These are phyloP conservation scores for Poa annua DNA, from an alignment of 176 grass and related monocot species.

Conservation along the genomic window DNA sequence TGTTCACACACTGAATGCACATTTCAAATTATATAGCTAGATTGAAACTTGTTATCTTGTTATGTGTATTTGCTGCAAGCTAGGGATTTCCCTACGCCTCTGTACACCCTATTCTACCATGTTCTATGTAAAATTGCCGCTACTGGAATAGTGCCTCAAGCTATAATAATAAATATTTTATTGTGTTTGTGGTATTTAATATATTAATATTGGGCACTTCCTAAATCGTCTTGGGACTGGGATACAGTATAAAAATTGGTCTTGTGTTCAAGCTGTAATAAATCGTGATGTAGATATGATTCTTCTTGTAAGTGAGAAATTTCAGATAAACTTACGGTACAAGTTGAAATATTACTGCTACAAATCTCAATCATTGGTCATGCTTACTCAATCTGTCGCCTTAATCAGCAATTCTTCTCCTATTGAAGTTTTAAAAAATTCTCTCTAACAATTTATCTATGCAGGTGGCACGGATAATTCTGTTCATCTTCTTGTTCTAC, in stretches of 20 bases:
- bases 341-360: background rate
- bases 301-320: background rate
- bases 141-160: slow-evolving; percentile 15
- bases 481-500: slow-evolving; percentile 93
- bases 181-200: background rate
- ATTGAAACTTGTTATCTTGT: background rate
- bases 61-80: background rate
- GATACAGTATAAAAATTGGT: background rate
- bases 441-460: slow-evolving; percentile 41
- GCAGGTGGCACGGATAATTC: slow-evolving; percentile 91
- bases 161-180: background rate
- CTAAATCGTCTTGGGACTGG: background rate
- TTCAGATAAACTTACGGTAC: background rate
- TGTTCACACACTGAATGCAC: slow-evolving; percentile 17
- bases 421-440: slow-evolving; percentile 9
- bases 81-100: background rate
- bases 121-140: background rate
- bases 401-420: background rate
- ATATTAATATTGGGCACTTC: background rate
- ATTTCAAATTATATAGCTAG: slow-evolving; percentile 24
- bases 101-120: background rate
- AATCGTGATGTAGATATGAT: background rate
- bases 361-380: background rate
- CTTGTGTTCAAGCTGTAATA: background rate
- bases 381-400: background rate